These are phyloP conservation scores for Monosporascus ibericus DNA, from an alignment of 2,329 filamentous ascomycete species.

Conservation along the genomic window DNA sequence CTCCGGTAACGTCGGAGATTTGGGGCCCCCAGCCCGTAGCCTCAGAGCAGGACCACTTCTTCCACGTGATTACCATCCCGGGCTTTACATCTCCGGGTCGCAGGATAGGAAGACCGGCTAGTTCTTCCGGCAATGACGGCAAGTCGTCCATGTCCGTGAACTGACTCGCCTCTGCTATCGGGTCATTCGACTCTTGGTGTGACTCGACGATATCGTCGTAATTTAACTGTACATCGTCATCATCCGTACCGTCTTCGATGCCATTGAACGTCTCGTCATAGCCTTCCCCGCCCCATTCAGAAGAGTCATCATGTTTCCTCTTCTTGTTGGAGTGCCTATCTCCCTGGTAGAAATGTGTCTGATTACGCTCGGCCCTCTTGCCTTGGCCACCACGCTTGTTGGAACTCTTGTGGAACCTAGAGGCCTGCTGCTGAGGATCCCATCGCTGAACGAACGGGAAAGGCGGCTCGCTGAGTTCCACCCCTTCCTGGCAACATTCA, in stretches of 20 bases:
- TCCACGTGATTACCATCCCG: slow-evolving; percentile 66
- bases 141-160: slow-evolving; percentile 53
- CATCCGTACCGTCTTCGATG: slow-evolving; percentile 14
- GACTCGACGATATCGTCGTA: slow-evolving; percentile 31
- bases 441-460: slow-evolving; percentile 88
- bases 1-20: slow-evolving; percentile 57
- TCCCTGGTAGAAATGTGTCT: slow-evolving; percentile 35
- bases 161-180: slow-evolving; percentile 32
- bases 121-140: slow-evolving; percentile 53
- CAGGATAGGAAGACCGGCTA: slow-evolving; percentile 47
- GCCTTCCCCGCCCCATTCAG: slow-evolving; percentile 19
- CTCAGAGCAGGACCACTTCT: slow-evolving; percentile 54
- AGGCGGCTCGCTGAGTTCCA: slow-evolving; percentile 68
- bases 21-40: slow-evolving; percentile 62
- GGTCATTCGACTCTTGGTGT: slow-evolving; percentile 19
- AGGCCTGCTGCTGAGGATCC: slow-evolving; percentile 65
- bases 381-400: slow-evolving; percentile 37
- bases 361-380: slow-evolving; percentile 41
- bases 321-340: slow-evolving; percentile 36
- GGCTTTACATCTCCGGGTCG: slow-evolving; percentile 38
- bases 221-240: slow-evolving; percentile 32
- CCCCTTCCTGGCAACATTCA: slow-evolving; percentile 70
- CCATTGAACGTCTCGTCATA: slow-evolving; percentile 33
- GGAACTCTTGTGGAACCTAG: slow-evolving; percentile 31
- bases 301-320: slow-evolving; percentile 39